Evolutionary conservation across 805 yeast species (phyloP), one percentile per base, ranked within the genome.

Genomic region (Hanseniaspora opuntiae): DNA sequence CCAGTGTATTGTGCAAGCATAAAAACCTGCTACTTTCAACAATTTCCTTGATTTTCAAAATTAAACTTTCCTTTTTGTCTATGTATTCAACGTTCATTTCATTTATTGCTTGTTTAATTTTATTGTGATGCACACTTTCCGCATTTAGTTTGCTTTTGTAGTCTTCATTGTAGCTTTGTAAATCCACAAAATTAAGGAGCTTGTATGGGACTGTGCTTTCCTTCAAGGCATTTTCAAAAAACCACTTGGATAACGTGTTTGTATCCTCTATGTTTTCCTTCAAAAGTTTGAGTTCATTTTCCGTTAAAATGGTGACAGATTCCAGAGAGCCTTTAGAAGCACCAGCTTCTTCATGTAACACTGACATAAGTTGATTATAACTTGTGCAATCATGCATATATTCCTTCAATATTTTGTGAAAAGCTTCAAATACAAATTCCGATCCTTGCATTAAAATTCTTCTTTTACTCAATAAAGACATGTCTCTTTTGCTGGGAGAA

Each of bases 401-500:
- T n/a, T 54, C 46, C 16, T 17, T 44, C 20, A 54, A 19, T 17
- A 49, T 39, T 14, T 33, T 49, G n/a, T 30, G 30, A 30, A 54
- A 49, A 7, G 45, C 37, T 11, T 58, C 61, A 53, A 67, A 56
- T 5, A 71, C 65, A 48, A 58, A 65, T 24, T 57, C 61, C 55
- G 64, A 64, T 4, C 69, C 69, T 3, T 63, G 58, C 7, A 58
- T 57, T 25, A 71, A 56, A 3, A 67, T 59, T 37, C 66, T 67
- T 45, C 65, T 63, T 49, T 66, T 60, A 44, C 62, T 67, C 35
- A 71, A 60, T 17, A 71, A 55, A 0, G 73, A 64, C 5, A 69
- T 57, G 11, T 52, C 55, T 2, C 63, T 66, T 35, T 67, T 65
- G 42, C 62, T 64, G 5, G 69, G 70, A 4, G 70, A 65, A 38